Evolutionary conservation across 1,139 yeast species (phyloP), one percentile per base, ranked within the genome.

Genomic region (Suzukiozyma palmioleophila): DNA sequence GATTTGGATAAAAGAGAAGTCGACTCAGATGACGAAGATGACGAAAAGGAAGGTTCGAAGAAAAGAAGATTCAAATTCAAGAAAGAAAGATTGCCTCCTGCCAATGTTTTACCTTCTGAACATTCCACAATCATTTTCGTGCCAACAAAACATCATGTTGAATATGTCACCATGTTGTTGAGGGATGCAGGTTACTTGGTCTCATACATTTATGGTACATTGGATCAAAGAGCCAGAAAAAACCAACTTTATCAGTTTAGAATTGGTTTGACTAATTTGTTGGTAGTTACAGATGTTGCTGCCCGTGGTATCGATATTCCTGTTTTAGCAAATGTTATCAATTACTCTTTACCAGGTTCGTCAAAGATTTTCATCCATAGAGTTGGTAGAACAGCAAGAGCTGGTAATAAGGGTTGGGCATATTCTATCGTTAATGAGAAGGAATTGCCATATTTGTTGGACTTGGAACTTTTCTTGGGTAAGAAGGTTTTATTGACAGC

Each of bases 241-340:
- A 83, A 85, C 53, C 98, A 94, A 58, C 70, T 94, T 38, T 77
- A 83, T 56, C 82, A 88, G 52, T 94, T 94, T 62, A 72, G 96
- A 53, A 69, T 81, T 1, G 98, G 97, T 1, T 69, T 85, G 39
- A 81, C 97, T 3, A 79, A 86, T 29, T 61, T 92, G 13, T 63
- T 92, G 59, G 97, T 92, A 8, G 98, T 94, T 41, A 92, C 99
- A 1, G 99, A 92, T 68, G 97, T 92, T 47, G 98, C 98, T 24
- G 98, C 98, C 4, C 85, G 98, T 72, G 99, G 99, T 82, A 90
- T 92, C 48, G 99, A 94, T 79, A 88, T 92, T 49, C 99, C 99
- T 0, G 81, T 92, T 44, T 75, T 92, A 57, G 96, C 97, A 11
- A 90, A 92, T 55, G 98, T 92, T 38, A 75, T 92, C 52, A 94